Percentiles rank a stretch among this genome's conserved stretches.
Evolutionary conservation across 805 yeast genomes (phyloP).

Genomic region (Yarrowia sp.): DNA sequence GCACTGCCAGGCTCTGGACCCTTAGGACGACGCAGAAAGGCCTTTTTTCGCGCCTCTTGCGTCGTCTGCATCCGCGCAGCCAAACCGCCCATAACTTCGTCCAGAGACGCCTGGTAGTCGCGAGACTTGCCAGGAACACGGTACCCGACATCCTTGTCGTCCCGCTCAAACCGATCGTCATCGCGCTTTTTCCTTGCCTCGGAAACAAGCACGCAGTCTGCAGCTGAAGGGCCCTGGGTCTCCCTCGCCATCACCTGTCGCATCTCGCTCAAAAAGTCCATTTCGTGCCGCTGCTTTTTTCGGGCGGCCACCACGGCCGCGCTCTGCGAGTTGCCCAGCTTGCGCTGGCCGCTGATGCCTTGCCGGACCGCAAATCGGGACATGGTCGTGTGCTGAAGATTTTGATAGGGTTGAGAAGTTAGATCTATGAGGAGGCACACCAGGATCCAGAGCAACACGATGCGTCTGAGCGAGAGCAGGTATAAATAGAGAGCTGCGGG

Average conservation of each 20-base stretch:
- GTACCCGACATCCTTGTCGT: background rate
- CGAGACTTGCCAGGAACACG: background rate
- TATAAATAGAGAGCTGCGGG: too few relatives aligned
- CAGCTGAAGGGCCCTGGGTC: background rate
- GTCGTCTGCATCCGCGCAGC: background rate
- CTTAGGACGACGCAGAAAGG: background rate
- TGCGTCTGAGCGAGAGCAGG: too few relatives aligned
- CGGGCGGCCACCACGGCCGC: background rate
- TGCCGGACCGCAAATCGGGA: background rate
- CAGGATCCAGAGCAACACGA: too few relatives aligned
- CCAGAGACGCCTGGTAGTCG: background rate
- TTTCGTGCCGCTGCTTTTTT: background rate
- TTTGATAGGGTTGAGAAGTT: background rate
- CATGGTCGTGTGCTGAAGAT: background rate
- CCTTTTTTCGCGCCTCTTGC: too few relatives aligned
- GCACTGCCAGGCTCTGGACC: background rate
- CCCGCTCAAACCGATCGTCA: background rate
- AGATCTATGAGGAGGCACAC: too few relatives aligned
- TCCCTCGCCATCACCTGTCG: background rate
- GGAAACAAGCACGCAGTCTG: background rate
- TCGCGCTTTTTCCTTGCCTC: background rate
- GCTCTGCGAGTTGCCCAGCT: background rate
- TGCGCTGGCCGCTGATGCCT: background rate
- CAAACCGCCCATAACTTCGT: background rate
- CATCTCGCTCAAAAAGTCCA: slow-evolving; percentile 1